phyloP scores from a whole-genome alignment of 1,139 yeast genomes.

The Groenewaldozyma auringiensis region DNA sequence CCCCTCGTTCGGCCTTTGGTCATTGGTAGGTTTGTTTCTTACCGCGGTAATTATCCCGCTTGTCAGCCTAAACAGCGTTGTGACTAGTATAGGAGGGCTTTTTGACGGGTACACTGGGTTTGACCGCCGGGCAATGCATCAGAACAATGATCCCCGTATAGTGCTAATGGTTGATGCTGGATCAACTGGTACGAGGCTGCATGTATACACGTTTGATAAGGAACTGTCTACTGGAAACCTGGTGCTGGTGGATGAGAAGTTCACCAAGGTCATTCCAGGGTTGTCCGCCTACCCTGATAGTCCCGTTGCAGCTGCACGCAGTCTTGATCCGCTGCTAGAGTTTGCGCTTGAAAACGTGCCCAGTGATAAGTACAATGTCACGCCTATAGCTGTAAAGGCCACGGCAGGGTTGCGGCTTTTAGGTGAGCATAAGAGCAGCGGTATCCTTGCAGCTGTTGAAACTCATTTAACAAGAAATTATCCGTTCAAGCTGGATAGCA shows the following conservation, averaged over 20 bases:
- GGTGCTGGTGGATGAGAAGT: constrained; percentile 57
- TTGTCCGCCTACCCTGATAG: constrained; percentile 77
- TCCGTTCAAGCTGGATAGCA: constrained; percentile 82
- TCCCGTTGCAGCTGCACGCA: constrained; percentile 68
- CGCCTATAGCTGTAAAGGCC: constrained; percentile 90
- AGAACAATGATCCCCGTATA: not conserved
- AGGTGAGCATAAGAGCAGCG: constrained; percentile 60
- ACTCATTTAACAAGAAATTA: constrained; percentile 58
- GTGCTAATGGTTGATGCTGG: constrained; percentile 80
- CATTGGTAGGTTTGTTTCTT: not conserved
- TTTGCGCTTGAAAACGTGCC: constrained; percentile 71
- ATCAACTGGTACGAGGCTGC: constrained; percentile 90
- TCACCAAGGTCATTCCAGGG: constrained; percentile 82
- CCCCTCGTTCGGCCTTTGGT: not conserved
- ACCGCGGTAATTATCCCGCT: not conserved
- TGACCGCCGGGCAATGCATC: not conserved
- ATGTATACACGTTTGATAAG: constrained; percentile 68
- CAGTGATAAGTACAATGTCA: constrained; percentile 53
- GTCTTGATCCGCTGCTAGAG: constrained; percentile 69
- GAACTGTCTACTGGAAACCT: constrained; percentile 64
- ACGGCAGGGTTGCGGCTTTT: constrained; percentile 85
- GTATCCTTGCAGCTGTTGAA: constrained; percentile 64
- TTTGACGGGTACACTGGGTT: not conserved
- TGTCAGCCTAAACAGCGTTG: not conserved
- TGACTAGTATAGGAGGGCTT: not conserved